phyloP scores from a whole-genome alignment of 1,139 yeast species.

The Magnusiomyces suaveolens region DNA sequence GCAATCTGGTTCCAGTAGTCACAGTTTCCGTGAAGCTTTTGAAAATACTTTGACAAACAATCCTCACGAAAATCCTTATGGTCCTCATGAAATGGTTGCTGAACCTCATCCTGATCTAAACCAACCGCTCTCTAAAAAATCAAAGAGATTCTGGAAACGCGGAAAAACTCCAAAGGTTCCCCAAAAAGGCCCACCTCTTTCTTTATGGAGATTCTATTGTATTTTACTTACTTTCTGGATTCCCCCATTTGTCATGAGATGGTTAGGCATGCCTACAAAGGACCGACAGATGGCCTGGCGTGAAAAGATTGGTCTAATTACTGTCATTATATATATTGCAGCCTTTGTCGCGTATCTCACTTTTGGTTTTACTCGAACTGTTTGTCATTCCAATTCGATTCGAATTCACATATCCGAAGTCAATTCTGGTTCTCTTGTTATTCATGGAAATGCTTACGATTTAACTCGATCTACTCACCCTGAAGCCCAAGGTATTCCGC shows the following conservation, averaged over 20 bases:
- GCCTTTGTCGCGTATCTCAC: conserved; percentile 76
- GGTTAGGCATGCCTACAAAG: conserved; percentile 69
- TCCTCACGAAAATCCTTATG: conserved; percentile 10
- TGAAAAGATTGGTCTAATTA: conserved; percentile 78
- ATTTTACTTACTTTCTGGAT: conserved; percentile 82
- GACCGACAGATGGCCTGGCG: conserved; percentile 94
- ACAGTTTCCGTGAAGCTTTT: conserved; percentile 38
- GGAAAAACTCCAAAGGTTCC: conserved; percentile 3
- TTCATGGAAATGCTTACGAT: conserved; percentile 76
- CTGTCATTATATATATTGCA: conserved; percentile 65
- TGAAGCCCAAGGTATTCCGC: conserved; percentile 62
- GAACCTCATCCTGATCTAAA: conserved; percentile 6
- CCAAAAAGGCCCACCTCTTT: conserved; percentile 28
- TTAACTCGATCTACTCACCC: conserved; percentile 68
- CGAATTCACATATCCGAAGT: conserved; percentile 55
- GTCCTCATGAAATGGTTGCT: conserved; percentile 4
- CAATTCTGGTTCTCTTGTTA: conserved; percentile 50
- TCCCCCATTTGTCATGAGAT: conserved; percentile 59
- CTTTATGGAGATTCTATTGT: conserved; percentile 79
- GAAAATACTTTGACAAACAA: conserved; percentile 33
- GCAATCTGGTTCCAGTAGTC: conserved; percentile 19
- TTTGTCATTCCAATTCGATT: conserved; percentile 47
- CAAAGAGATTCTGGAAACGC: conserved; percentile 3
- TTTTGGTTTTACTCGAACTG: conserved; percentile 83
- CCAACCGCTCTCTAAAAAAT: conserved; percentile 17